Evolutionary conservation across 75 land plant genomes (phyloP).

Genomic region (Cunninghamia lanceolata): DNA sequence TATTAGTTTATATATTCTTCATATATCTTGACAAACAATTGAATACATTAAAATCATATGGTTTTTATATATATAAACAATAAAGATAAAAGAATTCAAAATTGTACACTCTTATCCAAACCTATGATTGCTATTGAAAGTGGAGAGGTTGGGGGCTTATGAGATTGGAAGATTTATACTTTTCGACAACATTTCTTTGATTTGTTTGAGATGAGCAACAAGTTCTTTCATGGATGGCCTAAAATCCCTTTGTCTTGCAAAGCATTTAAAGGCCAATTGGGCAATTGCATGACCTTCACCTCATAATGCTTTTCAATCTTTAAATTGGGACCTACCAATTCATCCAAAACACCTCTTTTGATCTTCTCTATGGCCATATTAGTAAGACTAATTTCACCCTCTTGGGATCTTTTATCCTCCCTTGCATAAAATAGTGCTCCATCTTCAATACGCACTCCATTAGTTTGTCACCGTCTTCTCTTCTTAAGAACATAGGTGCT

Average conservation of each 20-base stretch:
- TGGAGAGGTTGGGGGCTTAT: background rate
- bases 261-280: constrained; percentile 27
- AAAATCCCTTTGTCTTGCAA: constrained; percentile 26
- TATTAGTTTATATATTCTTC: too few relatives aligned
- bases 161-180: background rate
- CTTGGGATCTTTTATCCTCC: too few relatives aligned
- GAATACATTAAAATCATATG: too few relatives aligned
- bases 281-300: constrained; percentile 19
- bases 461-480: too few relatives aligned
- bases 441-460: too few relatives aligned
- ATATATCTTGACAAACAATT: too few relatives aligned
- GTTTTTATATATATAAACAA: too few relatives aligned
- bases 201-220: background rate
- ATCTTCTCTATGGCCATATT: constrained; percentile 25
- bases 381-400: constrained; percentile 28
- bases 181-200: background rate
- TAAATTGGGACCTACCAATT: constrained; percentile 31
- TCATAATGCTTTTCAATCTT: constrained; percentile 1
- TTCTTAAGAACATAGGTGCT: too few relatives aligned
- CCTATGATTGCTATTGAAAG: background rate
- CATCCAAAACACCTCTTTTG: too few relatives aligned
- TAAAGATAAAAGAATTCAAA: too few relatives aligned
- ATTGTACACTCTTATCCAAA: background rate
- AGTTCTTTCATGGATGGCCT: constrained; percentile 42
- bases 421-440: too few relatives aligned